A percentile compares a stretch with the other conserved stretches of the same genome.
These are phyloP conservation scores for Eustoma russellianum DNA, from an alignment of 257 asterid species.

Conservation along the genomic window DNA sequence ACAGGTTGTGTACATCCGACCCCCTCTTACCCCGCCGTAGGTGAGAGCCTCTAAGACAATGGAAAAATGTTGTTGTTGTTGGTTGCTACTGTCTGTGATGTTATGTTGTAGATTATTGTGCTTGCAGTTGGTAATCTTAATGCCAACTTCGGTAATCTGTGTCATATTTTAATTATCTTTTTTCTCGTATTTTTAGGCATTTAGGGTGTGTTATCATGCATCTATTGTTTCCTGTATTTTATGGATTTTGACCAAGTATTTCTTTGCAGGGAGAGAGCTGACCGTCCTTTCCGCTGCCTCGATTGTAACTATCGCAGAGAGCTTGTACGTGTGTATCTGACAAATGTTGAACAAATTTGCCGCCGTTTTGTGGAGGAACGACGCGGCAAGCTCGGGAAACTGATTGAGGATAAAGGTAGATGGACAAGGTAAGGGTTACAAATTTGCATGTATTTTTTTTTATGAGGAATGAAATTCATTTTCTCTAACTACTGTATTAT, in stretches of 20 bases:
- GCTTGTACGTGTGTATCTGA: slow-evolving; percentile 78
- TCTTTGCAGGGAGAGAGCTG: slow-evolving; percentile 74
- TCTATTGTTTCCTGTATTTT: no score
- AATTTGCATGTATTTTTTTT: background rate
- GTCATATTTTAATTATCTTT: background rate
- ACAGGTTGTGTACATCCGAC: no score
- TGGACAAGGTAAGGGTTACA: slow-evolving; percentile 70
- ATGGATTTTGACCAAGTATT: background rate
- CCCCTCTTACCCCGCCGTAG: no score
- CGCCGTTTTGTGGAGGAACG: slow-evolving; percentile 82
- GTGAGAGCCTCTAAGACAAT: no score
- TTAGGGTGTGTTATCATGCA: no score
- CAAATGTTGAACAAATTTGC: slow-evolving; percentile 90
- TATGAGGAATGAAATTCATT: no score
- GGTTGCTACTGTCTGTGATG: no score
- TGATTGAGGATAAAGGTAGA: slow-evolving; percentile 75
- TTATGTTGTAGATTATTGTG: no score
- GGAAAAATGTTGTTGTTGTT: no score
- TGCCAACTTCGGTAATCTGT: background rate
- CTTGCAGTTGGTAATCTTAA: background rate
- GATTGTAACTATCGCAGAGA: slow-evolving; percentile 88
- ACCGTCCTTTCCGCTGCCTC: slow-evolving; percentile 89
- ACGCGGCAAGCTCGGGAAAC: slow-evolving; percentile 62
- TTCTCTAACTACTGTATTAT: no score
- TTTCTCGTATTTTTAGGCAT: no score